Conservation (phyloP, 768 basidiomycete species). For the Dendrothele bispora region DNA sequence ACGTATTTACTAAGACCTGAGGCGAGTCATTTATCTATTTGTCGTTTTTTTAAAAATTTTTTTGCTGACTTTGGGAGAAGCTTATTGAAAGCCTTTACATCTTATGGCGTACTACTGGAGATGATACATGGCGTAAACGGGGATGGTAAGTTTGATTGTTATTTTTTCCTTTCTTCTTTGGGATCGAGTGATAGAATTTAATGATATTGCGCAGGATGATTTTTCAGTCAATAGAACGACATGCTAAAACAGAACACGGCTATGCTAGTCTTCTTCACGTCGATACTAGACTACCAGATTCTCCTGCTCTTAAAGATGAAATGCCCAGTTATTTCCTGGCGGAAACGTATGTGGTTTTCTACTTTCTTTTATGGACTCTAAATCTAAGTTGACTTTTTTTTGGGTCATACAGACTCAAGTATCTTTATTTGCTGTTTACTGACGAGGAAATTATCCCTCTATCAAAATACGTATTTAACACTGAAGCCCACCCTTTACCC, state of each 20-base stretch:
- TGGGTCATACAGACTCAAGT: constrained; percentile 42
- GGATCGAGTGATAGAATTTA: no score
- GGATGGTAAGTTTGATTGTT: constrained; percentile 48
- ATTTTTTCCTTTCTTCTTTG: constrained; percentile 7
- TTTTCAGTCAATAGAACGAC: constrained; percentile 48
- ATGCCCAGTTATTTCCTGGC: constrained; percentile 57
- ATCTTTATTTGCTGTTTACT: constrained; percentile 64
- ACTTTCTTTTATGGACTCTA: neutral
- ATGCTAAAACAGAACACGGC: constrained; percentile 43
- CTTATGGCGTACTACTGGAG: constrained; percentile 52
- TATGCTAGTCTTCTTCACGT: constrained; percentile 46
- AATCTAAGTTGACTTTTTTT: neutral
- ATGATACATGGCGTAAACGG: constrained; percentile 50
- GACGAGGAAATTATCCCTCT: constrained; percentile 53
- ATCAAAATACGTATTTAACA: constrained; percentile 62
- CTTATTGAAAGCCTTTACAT: constrained; percentile 60
- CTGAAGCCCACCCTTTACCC: constrained; percentile 73
- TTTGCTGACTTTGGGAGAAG: constrained; percentile 51
- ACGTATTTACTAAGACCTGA: constrained; percentile 50
- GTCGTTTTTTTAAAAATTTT: neutral
- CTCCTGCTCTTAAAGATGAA: constrained; percentile 35
- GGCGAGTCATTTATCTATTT: constrained; percentile 27
- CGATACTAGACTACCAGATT: constrained; percentile 19
- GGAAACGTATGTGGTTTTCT: constrained; percentile 30
- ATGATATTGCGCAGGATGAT: constrained; percentile 32